phyloP scores from a whole-genome alignment of 441 rosid species.

The Metrosideros polymorpha region DNA sequence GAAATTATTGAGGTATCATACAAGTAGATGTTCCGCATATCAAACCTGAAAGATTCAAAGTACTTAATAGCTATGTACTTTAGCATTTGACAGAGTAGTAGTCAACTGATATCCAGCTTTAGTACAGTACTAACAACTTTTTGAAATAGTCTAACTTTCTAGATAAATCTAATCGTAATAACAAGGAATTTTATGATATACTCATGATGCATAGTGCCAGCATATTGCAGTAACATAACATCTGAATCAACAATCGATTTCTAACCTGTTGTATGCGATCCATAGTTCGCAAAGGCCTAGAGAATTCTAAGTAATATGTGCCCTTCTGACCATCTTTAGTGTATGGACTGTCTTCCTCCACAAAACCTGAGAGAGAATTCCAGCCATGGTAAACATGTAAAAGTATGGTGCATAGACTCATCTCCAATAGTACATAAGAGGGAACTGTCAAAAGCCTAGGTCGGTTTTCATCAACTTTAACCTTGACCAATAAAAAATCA shows the following conservation, averaged over 20 bases:
- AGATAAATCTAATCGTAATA: not conserved
- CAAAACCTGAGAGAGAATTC: constrained; percentile 40
- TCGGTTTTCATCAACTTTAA: not conserved
- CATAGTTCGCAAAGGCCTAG: constrained; percentile 84
- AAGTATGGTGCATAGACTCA: not conserved
- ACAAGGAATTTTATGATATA: not conserved
- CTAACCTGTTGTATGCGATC: constrained; percentile 87
- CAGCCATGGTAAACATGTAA: not conserved
- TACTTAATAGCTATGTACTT: not conserved
- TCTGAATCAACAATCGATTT: not conserved
- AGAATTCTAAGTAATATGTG: constrained; percentile 76
- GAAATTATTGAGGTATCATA: not conserved
- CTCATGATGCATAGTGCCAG: not conserved
- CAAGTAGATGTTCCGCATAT: not conserved
- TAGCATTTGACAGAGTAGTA: not conserved
- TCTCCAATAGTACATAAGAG: not conserved
- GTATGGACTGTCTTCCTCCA: constrained; percentile 88
- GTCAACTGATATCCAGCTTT: not conserved
- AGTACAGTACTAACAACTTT: not conserved
- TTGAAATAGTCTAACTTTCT: not conserved
- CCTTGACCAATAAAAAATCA: not conserved
- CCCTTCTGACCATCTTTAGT: constrained; percentile 57
- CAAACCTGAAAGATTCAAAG: not conserved
- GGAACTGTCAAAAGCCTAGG: not conserved
- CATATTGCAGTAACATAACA: not conserved